phyloP scores from a whole-genome alignment of 2,329 filamentous ascomycete species.

The Arthrobotrys megalospora region DNA sequence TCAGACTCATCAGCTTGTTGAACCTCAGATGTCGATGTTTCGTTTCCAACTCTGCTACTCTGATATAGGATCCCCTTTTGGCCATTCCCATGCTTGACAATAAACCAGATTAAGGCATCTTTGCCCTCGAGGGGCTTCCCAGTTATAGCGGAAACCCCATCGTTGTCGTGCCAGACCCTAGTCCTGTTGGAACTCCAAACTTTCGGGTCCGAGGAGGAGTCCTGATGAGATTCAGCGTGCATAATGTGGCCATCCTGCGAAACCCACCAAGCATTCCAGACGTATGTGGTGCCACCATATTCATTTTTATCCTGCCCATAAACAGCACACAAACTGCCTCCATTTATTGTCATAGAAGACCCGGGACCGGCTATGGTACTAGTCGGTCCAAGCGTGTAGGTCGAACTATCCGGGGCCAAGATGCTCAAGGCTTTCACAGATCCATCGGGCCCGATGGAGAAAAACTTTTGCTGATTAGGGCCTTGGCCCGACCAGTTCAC shows the following conservation, averaged over 20 bases:
- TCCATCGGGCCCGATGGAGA: background rate
- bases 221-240: background rate
- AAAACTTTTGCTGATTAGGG: background rate
- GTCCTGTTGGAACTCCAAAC: background rate
- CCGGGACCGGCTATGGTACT: background rate
- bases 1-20: background rate
- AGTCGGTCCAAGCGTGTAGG: background rate
- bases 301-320: background rate
- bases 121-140: background rate
- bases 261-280: conserved; percentile 4
- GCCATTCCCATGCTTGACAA: background rate
- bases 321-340: background rate
- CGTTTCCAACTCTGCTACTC: background rate
- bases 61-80: conserved; percentile 1
- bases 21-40: background rate
- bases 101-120: background rate
- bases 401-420: background rate
- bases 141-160: background rate
- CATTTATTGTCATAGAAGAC: background rate
- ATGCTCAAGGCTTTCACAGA: background rate
- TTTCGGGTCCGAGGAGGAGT: background rate
- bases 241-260: background rate
- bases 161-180: background rate
- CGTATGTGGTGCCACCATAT: no score
- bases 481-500: background rate